Evolutionary conservation across 2,329 filamentous ascomycete genomes (phyloP), one percentile per base, ranked within the genome.

Genomic region (Diaporthe sp.): DNA sequence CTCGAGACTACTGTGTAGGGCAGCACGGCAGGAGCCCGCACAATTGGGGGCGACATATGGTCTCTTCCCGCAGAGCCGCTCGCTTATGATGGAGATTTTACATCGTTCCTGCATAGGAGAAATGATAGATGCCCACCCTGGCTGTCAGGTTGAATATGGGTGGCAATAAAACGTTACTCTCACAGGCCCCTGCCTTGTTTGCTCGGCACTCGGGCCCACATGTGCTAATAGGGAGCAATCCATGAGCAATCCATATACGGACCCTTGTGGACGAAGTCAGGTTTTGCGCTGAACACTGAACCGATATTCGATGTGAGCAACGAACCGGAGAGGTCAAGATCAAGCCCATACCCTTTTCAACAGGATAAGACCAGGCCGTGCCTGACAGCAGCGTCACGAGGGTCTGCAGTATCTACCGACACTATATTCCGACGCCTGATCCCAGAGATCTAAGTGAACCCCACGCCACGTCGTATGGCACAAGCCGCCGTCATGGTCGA

Each of bases 401-500:
- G 12, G 27, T 68, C 30, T 53, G n/a, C 47, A 51, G 27, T 39
- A 17, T 39, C 27, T 53, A 37, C 32, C 35, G 19, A 53, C 32
- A 35, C 7, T 51, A 13, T 8, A 37, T 19, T 3, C 30, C 22
- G 30, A 35, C 61, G 6, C 13, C 30, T 25, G 22, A 22, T 47
- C 56, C 22, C 30, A 42, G 51, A 10, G 27, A 35, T 15, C 17
- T 27, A n/a, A 15, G 30, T 19, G 22, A 68, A 39, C 63, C 47
- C 63, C 47, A 68, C 63, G 63, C 63, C 63, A 68, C 63, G 44
- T 66, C 61, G 51, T 30, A 35, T 37, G 17, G 32, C 55, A n/a
- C 69, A 59, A 50, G 55, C 42, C 19, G 53, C 42, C 75, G 74
- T 53, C 66, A 81, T 81, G 79, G 66, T 75, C 30, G 71, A 76